Evolutionary conservation across 2,329 filamentous ascomycete species (phyloP).

Genomic region (Phialophora chinensis): DNA sequence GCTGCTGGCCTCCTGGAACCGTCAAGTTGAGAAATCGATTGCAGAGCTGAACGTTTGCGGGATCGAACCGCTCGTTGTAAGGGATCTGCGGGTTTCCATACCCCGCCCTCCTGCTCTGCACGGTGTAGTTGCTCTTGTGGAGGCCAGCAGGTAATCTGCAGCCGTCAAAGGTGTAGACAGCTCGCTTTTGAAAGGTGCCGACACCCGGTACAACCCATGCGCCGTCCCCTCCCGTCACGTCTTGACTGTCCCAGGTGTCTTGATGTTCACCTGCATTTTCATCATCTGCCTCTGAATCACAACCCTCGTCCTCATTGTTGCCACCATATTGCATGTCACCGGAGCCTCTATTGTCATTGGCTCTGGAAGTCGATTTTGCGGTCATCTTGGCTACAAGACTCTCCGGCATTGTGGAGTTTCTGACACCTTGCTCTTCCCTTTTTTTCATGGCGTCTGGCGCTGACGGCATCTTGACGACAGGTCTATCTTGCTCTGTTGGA

Average conservation of each 20-base stretch:
- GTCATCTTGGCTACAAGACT: background rate
- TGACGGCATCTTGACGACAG: background rate
- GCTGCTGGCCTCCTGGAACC: constrained; percentile 34
- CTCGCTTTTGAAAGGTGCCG: constrained; percentile 32
- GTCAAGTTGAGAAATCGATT: constrained; percentile 32
- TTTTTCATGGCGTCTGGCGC: background rate
- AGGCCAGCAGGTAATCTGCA: constrained; percentile 34
- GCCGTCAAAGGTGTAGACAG: constrained; percentile 32
- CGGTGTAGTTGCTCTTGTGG: constrained; percentile 30
- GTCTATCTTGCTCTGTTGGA: background rate
- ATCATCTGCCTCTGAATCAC: background rate
- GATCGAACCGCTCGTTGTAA: constrained; percentile 32
- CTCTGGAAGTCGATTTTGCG: background rate
- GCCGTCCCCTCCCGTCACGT: constrained; percentile 20
- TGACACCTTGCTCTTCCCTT: background rate
- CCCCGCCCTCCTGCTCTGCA: constrained; percentile 13
- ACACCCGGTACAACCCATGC: constrained; percentile 33
- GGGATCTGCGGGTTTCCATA: constrained; percentile 14
- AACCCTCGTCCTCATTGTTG: background rate
- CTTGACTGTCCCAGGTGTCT: background rate
- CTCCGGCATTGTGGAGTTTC: background rate
- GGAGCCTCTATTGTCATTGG: background rate
- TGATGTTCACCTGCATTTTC: background rate
- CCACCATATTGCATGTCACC: background rate
- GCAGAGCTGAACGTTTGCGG: constrained; percentile 32